A percentile compares a stretch with the other conserved stretches of the same genome.
These are phyloP conservation scores for Fusarium mundagurra DNA, from an alignment of 2,329 filamentous ascomycete genomes.

Conservation along the genomic window DNA sequence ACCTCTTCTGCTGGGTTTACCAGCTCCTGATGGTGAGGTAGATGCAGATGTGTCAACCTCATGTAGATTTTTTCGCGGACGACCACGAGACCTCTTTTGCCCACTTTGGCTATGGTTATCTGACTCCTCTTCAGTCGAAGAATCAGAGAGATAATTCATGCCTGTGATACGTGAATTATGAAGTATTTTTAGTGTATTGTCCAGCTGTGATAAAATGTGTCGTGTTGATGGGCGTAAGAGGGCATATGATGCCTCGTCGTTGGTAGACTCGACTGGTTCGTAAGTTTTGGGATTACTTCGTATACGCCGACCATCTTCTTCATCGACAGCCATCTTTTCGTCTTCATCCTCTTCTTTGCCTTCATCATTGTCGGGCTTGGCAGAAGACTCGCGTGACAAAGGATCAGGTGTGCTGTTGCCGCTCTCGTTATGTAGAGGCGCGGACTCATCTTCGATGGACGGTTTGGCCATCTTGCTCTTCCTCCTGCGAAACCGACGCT, in stretches of 20 bases:
- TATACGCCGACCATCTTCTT: not conserved
- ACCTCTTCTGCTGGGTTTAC: conserved; percentile 43
- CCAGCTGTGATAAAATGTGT: conserved; percentile 76
- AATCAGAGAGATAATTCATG: conserved; percentile 52
- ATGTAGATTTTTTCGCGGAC: conserved; percentile 36
- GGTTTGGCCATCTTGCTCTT: conserved; percentile 28
- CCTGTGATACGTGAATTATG: conserved; percentile 70
- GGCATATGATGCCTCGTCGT: conserved; percentile 73
- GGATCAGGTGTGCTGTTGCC: conserved; percentile 5
- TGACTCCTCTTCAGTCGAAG: conserved; percentile 51
- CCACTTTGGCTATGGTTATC: conserved; percentile 42
- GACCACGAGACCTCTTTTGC: conserved; percentile 42
- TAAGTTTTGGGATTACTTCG: conserved; percentile 41
- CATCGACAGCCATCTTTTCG: conserved; percentile 17
- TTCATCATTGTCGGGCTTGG: conserved; percentile 21
- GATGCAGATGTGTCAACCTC: conserved; percentile 10
- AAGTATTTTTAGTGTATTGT: conserved; percentile 74
- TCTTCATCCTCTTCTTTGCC: conserved; percentile 34
- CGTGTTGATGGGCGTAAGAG: conserved; percentile 75
- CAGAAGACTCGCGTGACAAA: conserved; percentile 32
- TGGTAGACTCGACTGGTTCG: conserved; percentile 68
- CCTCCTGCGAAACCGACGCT: conserved; percentile 64
- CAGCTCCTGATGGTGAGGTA: conserved; percentile 9
- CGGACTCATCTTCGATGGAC: conserved; percentile 37
- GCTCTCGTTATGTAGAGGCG: conserved; percentile 4